Base-by-base conservation (phyloP, 345 rosid species). In the Hypericum perforatum region DNA sequence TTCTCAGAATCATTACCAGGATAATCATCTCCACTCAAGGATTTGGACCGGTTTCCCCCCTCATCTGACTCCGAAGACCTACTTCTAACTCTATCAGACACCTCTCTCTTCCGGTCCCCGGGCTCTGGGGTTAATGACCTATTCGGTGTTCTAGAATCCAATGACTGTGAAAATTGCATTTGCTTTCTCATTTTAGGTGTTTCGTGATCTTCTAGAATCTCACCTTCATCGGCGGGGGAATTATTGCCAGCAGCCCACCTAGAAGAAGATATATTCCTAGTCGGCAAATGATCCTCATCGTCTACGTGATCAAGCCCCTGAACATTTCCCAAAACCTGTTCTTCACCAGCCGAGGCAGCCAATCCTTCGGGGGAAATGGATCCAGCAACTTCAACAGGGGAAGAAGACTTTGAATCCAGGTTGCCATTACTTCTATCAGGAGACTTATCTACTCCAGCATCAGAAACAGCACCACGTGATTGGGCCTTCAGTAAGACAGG, bases 171-270 rank as follows among this genome's bases (percentile, higher is more conserved):
- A 13, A 58, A 50, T 45, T 74, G 64, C 48, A 64, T 60, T 69
- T 78, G 81, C 62, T 78, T 92, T 74, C 83, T 80, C 64, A 76
- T 85, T 72, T 60, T 89, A 50, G 69, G 74, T 53, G 63, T 54
- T 70, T 69, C 90, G 59, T 66, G 80, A 62, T 78, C 80, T 58
- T 83, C 96, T 41, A 80, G 68, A 45, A 91, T 78, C 59, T 87
- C 98, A 63, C 95, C 95, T 67, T 87, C 88, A 62, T 85, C 98
- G 65, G 62, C 71, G 6, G 98, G 97, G 65, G 99, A 89, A 69
- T 63, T 79, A 69, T 79, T 73, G 7, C 94, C 89, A 53, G 84
- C 75, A 9, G 97, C 99, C 99, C 99, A 94, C 65, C 95, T 84
- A 5, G 99, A 94, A 62, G 91, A 89, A 22, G 94, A 88, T 51